Conservation (phyloP, 805 yeast genomes). For the Suhomyces pyralidae region DNA sequence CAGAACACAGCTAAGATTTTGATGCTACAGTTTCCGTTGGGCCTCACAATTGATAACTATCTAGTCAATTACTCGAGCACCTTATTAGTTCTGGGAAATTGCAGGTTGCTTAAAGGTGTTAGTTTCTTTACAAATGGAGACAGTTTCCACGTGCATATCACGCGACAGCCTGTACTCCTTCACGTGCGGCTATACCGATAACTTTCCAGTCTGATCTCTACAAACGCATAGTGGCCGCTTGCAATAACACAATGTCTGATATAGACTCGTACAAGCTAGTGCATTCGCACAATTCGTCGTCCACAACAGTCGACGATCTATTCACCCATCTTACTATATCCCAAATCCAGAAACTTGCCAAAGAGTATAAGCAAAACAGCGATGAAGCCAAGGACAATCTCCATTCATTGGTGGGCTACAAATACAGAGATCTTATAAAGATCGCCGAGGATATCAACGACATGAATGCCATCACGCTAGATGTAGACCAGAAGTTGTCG, state of each 20-base stretch:
- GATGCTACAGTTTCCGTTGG: too few relatives aligned
- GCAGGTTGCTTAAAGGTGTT: too few relatives aligned
- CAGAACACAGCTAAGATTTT: too few relatives aligned
- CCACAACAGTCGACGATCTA: constrained; percentile 32
- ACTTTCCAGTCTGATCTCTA: not conserved
- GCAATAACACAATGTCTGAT: not conserved
- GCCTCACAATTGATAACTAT: too few relatives aligned
- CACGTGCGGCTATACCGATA: not conserved
- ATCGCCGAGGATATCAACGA: constrained; percentile 42
- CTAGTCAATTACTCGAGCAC: too few relatives aligned
- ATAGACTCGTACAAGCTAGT: not conserved
- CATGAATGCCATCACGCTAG: constrained; percentile 24
- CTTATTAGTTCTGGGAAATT: too few relatives aligned
- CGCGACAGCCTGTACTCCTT: not conserved
- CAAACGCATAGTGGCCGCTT: not conserved
- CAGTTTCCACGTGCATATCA: not conserved
- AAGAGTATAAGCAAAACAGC: constrained; percentile 26
- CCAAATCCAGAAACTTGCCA: constrained; percentile 30
- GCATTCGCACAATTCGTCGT: constrained; percentile 1
- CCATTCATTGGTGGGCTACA: constrained; percentile 37
- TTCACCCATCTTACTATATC: constrained; percentile 30
- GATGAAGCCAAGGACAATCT: constrained; percentile 29
- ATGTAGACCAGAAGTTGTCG: constrained; percentile 24
- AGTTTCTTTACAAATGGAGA: too few relatives aligned
- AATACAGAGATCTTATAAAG: constrained; percentile 41